Base-by-base conservation (phyloP, 257 asterid species). In the Lantana camara region DNA sequence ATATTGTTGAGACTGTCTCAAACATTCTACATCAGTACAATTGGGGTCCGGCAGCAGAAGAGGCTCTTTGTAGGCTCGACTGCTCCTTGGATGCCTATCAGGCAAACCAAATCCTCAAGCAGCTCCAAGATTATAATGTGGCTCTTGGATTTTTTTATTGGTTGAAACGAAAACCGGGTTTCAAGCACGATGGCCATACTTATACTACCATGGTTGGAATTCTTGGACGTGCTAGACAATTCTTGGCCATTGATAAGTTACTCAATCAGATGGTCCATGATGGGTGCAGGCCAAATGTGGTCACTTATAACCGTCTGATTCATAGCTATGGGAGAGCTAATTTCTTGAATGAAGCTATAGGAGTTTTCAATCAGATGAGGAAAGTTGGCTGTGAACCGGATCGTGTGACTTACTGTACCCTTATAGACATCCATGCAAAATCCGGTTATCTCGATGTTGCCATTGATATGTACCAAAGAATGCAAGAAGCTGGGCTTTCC, bases 151-250 rank as follows among this genome's bases (percentile, higher is more conserved):
- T 90, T 75, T 93, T 93, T 83, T 71, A 93, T 75, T 93, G 97
- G 96, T 71, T 90, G 75, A 85, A 90, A 70, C 66, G 70, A 35
- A 86, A 83, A 73, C 89, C 85, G 0, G 95, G 99, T 9, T 93
- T 85, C 75, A 90, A 81, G 79, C 99, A 93, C 16, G 99, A 93
- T 23, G 96, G 95, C 0, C 97, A 90, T 57, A 90, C 97, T 0
- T 93, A 93, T 70, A 93, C 99, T 47, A 93, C 99, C 71, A 90
- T 90, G 97, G 90, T 90, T 17, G 99, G 99, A 24, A 85, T 90
- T 48, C 95, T 90, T 72, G 99, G 99, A n/a, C 94, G 95, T 48
- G 88, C 96, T 7, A 68, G 85, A 60, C 95, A 90, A 73, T 93
- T 93, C 57, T 89, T 80, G 9, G 78, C 77, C 50, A 84, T 87